A percentile compares a stretch with the other conserved stretches of the same genome.
Conservation (phyloP, 768 basidiomycete genomes). For the Termitomyces sp. region DNA sequence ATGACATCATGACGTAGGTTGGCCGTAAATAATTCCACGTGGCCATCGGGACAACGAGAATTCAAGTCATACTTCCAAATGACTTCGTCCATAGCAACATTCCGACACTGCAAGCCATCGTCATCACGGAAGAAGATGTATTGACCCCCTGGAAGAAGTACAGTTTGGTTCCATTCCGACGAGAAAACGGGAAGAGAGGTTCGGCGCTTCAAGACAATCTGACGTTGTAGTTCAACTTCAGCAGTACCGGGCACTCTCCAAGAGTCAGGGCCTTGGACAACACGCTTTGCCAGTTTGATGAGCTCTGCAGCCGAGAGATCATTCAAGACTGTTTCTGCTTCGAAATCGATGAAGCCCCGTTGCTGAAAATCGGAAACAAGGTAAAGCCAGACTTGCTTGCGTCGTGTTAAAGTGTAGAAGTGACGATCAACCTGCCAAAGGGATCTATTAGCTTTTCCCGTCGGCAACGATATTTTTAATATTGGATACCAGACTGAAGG, state of each 20-base stretch:
- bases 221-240: neutral
- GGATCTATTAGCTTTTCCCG: neutral
- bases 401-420: conserved; percentile 41
- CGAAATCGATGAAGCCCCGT: conserved; percentile 6
- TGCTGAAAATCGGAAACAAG: neutral
- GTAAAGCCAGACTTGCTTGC: conserved; percentile 20
- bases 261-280: neutral
- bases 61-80: neutral
- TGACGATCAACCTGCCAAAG: neutral
- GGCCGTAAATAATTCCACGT: neutral
- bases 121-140: neutral
- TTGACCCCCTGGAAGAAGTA: neutral
- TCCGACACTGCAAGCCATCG: neutral
- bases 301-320: too few relatives aligned
- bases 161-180: neutral
- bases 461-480: too few relatives aligned
- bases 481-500: neutral
- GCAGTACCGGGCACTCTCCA: neutral
- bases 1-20: too few relatives aligned
- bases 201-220: neutral
- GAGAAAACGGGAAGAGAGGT: too few relatives aligned
- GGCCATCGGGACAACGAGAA: neutral
- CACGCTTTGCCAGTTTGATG: conserved; percentile 7
- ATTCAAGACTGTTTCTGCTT: neutral
- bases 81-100: neutral